phyloP scores from a whole-genome alignment of 306 rosid species.

The Alnus glutinosa region DNA sequence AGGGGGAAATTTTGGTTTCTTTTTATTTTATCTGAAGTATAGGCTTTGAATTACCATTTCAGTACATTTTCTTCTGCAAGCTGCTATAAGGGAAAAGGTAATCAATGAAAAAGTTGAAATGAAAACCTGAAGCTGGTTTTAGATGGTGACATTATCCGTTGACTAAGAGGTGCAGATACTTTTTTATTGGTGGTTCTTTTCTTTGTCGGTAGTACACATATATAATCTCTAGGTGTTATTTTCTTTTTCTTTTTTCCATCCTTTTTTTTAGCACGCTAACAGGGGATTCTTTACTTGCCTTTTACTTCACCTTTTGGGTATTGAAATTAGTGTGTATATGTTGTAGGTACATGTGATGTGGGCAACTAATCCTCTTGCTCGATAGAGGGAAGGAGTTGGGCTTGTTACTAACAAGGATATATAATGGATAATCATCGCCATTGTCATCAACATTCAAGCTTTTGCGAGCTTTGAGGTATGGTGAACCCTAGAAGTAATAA shows the following conservation, averaged over 20 bases:
- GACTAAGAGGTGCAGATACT: too few species aligned
- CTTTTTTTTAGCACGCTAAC: not conserved
- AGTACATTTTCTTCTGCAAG: too few species aligned
- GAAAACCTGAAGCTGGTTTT: too few species aligned
- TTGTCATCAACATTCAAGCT: slow-evolving; percentile 36
- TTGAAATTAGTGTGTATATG: slow-evolving; percentile 8
- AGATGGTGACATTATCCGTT: too few species aligned
- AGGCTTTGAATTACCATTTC: too few species aligned
- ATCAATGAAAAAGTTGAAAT: too few species aligned
- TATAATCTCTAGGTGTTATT: too few species aligned
- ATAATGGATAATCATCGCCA: slow-evolving; percentile 44
- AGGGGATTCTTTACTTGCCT: not conserved
- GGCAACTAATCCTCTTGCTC: slow-evolving; percentile 79
- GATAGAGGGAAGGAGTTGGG: slow-evolving; percentile 84
- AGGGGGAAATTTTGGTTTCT: too few species aligned
- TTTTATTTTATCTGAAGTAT: too few species aligned
- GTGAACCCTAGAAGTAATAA: slow-evolving; percentile 52
- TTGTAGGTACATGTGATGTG: slow-evolving; percentile 77
- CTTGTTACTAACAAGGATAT: slow-evolving; percentile 46
- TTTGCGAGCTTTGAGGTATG: slow-evolving; percentile 63
- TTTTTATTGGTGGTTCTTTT: too few species aligned
- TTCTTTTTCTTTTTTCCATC: not conserved
- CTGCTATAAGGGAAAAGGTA: too few species aligned
- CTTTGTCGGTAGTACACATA: too few species aligned
- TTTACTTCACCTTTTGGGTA: slow-evolving; percentile 9